Base-by-base conservation (phyloP, 257 asterid genomes). In the Ilex aquifolium region DNA sequence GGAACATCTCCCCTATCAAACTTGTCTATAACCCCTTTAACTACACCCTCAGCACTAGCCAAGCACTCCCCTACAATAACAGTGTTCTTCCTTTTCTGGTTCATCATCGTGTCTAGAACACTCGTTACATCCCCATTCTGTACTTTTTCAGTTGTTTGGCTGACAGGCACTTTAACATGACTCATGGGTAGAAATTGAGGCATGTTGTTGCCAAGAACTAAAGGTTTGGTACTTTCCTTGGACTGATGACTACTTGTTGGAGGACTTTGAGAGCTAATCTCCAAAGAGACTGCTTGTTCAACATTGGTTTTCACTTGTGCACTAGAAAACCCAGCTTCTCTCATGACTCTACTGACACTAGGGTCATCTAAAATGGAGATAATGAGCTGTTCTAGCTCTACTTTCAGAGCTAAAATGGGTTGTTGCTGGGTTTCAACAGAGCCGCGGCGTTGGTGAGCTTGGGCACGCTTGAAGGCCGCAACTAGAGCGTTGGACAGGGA, bases 291-390 rank as follows among this genome's bases (percentile, higher is more conserved):
- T 4, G 76, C 75, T 62, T 81, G 79, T 16, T 92, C 97, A 1
- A 92, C 99, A 55, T 89, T 88, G 79, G 59, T 48, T 62, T 89
- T 92, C 11, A 92, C 93, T 62, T 85, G 97, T 5, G 86, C 71
- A 74, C 98, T 92, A 5, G 95, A 85, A 57, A 89, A 92, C 1
- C 98, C 97, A 4, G 98, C 97, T 51, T 92, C 98, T 11, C 97
- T 76, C 98, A 92, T 88, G 48, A 92, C 98, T 54, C 98, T 72
- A 68, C 98, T 92, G n/a, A 92, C 90, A 66, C 98, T 92, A 0
- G 98, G 98, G 59, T 92, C 98, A 62, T 92, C 97, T 14, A 92
- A 88, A 13, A 92, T 75, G 57, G 98, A 92, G 27, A 92, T 72
- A 14, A 87, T 84, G 0, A 92, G 86, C 77, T 92, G 98, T 58